Evolutionary conservation across 331 rosid genomes (phyloP).

Genomic region (Spiraea crenata): DNA sequence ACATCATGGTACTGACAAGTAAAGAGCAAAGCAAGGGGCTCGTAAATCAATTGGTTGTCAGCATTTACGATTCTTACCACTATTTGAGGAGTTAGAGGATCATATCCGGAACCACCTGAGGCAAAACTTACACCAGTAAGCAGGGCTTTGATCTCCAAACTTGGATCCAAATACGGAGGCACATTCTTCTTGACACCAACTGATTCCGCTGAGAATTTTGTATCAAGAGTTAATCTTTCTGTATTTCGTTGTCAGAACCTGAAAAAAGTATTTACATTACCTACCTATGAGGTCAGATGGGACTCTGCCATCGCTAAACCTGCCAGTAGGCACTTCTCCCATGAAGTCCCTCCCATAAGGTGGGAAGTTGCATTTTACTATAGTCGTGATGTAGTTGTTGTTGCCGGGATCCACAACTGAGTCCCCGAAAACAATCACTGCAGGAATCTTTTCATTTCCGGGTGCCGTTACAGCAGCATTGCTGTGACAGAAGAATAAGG

Average conservation of each 20-base stretch:
- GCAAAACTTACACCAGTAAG: constrained; percentile 74
- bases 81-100: constrained; percentile 59
- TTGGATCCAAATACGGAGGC: constrained; percentile 62
- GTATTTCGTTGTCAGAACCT: not conserved
- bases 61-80: constrained; percentile 21
- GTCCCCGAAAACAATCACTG: constrained; percentile 68
- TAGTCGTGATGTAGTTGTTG: constrained; percentile 53
- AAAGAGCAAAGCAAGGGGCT: no score
- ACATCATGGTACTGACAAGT: no score
- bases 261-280: not conserved
- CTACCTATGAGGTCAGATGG: constrained; percentile 62
- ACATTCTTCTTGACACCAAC: constrained; percentile 57
- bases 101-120: constrained; percentile 69
- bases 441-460: constrained; percentile 44
- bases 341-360: constrained; percentile 76
- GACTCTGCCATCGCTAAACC: constrained; percentile 66
- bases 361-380: constrained; percentile 48
- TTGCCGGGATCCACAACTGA: constrained; percentile 72
- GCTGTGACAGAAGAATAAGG: constrained; percentile 3
- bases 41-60: no score
- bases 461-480: constrained; percentile 19
- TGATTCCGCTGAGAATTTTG: constrained; percentile 45
- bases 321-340: constrained; percentile 55
- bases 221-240: not conserved
- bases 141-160: constrained; percentile 46